Evolutionary conservation across 2,329 filamentous ascomycete species (phyloP).

Genomic region (Biscogniauxia mediterranea): DNA sequence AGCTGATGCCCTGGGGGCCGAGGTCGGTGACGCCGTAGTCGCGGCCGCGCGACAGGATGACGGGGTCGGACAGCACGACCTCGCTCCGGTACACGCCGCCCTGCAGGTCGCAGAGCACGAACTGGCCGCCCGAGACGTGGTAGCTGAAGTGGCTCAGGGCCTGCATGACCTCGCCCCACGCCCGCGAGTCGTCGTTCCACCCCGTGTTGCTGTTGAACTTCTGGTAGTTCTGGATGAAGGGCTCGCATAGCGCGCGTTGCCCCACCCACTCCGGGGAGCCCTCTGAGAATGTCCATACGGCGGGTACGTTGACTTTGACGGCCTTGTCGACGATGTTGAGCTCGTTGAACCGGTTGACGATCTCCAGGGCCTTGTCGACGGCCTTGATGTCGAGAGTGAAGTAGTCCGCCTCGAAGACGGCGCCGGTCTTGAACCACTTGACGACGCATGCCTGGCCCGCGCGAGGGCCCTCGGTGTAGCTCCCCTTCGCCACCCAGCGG

Average conservation of each 20-base stretch:
- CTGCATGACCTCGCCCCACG: constrained; percentile 39
- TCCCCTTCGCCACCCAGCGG: constrained; percentile 29
- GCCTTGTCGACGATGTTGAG: constrained; percentile 28
- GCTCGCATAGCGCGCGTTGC: constrained; percentile 32
- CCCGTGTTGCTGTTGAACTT: constrained; percentile 46
- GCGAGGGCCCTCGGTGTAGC: constrained; percentile 31
- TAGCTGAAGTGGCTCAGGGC: constrained; percentile 45
- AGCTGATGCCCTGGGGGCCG: constrained; percentile 37
- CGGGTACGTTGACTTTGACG: constrained; percentile 37
- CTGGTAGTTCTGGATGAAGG: constrained; percentile 41
- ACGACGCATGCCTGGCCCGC: constrained; percentile 34
- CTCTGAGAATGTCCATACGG: constrained; percentile 30
- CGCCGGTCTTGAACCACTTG: constrained; percentile 41
- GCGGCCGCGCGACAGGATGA: constrained; percentile 38
- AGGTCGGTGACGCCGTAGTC: constrained; percentile 41
- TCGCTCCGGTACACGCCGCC: constrained; percentile 38
- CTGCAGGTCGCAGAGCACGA: constrained; percentile 42
- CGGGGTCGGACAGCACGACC: constrained; percentile 39
- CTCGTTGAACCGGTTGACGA: constrained; percentile 38
- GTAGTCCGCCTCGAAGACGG: constrained; percentile 33
- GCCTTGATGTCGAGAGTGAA: constrained; percentile 39
- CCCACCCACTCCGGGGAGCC: constrained; percentile 9
- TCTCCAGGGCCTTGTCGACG: constrained; percentile 34
- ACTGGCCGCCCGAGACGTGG: constrained; percentile 35
- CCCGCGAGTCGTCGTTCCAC: constrained; percentile 32